Percentiles rank a stretch among this genome's conserved stretches.
phyloP scores from a whole-genome alignment of 2,329 filamentous ascomycete species.

The Fusarium hainanense region DNA sequence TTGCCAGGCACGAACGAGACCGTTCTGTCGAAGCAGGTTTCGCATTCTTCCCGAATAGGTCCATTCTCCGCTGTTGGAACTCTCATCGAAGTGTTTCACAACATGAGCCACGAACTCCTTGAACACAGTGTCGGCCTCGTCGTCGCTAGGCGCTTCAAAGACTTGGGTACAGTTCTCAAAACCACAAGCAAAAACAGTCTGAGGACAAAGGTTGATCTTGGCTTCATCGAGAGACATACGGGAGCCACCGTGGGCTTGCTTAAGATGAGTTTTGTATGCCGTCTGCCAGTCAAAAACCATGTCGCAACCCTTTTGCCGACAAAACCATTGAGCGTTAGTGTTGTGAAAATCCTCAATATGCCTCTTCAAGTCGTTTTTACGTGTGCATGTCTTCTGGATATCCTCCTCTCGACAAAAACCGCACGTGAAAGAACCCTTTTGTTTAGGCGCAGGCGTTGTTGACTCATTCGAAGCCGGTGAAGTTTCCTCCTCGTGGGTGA shows the following conservation, averaged over 20 bases:
- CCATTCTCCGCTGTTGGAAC: constrained; percentile 55
- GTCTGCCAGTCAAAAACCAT: constrained; percentile 61
- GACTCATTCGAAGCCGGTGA: constrained; percentile 41
- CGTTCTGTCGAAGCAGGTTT: constrained; percentile 57
- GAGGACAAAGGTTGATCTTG: constrained; percentile 57
- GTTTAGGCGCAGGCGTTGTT: constrained; percentile 48
- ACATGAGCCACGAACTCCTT: constrained; percentile 61
- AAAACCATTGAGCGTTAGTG: constrained; percentile 60
- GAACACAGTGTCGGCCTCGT: constrained; percentile 53
- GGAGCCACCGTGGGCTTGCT: constrained; percentile 56
- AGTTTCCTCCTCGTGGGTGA: constrained; percentile 43
- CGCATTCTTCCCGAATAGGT: constrained; percentile 58
- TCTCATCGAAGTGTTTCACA: constrained; percentile 60
- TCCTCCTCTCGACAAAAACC: constrained; percentile 57
- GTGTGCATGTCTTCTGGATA: constrained; percentile 57
- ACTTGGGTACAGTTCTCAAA: constrained; percentile 59
- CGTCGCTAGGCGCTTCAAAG: constrained; percentile 56
- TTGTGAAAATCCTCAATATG: constrained; percentile 62
- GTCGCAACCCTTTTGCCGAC: constrained; percentile 56
- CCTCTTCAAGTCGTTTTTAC: constrained; percentile 61
- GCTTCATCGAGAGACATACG: constrained; percentile 56
- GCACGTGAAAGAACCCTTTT: constrained; percentile 54
- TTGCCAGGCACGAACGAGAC: constrained; percentile 53
- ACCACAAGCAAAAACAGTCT: constrained; percentile 62
- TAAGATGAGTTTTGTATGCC: constrained; percentile 60